Evolutionary conservation across 768 basidiomycete genomes (phyloP).

Genomic region (Collybia nuda): DNA sequence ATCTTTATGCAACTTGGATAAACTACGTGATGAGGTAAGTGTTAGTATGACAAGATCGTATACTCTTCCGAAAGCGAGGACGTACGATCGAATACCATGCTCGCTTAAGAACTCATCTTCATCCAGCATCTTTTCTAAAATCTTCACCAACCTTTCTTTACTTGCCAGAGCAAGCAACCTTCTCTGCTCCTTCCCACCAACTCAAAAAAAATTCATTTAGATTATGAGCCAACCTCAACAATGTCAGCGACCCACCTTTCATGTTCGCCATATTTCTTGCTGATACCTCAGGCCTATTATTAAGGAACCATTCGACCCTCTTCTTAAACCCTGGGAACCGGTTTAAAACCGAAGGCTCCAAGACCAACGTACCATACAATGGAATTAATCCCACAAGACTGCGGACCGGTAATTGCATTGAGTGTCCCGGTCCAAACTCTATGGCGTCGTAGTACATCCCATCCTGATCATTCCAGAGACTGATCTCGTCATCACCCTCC

Average conservation of each 20-base stretch:
- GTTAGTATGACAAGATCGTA: not conserved
- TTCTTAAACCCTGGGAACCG: conserved; percentile 98
- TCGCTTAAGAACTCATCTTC: conserved; percentile 97
- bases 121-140: conserved; percentile 95
- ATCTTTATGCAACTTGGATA: conserved; percentile 89
- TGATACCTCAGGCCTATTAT: conserved; percentile 87
- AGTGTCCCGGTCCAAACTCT: conserved; percentile 76
- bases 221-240: not conserved
- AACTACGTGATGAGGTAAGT: conserved; percentile 35
- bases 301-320: conserved; percentile 97
- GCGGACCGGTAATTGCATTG: conserved; percentile 90
- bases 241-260: conserved; percentile 51
- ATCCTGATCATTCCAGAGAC: conserved; percentile 95
- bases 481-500: conserved; percentile 72
- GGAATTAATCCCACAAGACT: conserved; percentile 98
- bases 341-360: conserved; percentile 87
- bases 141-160: conserved; percentile 85
- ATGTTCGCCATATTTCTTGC: conserved; percentile 96
- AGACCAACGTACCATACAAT: conserved; percentile 89
- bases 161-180: conserved; percentile 86
- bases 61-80: conserved; percentile 10
- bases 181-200: conserved; percentile 78
- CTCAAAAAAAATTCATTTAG: conserved; percentile 17
- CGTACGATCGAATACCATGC: conserved; percentile 93
- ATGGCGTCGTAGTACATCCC: conserved; percentile 99